phyloP scores from a whole-genome alignment of 1,284 basidiomycete species.

The Moesziomyces globuligerus region DNA sequence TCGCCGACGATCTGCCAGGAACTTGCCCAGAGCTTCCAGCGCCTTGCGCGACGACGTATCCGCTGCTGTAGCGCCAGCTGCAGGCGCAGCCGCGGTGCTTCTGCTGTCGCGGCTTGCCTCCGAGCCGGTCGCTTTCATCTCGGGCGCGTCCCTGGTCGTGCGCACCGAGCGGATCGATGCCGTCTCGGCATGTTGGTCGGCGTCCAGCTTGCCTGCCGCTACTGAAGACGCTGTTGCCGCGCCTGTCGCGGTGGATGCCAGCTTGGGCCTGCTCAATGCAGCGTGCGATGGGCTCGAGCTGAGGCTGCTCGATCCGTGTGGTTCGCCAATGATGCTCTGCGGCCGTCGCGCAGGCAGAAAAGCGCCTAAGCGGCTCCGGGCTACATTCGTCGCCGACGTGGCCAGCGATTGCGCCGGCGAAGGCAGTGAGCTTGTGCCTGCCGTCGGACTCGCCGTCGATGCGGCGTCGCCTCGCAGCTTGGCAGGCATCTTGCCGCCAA shows the following conservation, averaged over 20 bases:
- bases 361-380: conserved; percentile 58
- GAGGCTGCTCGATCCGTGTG: conserved; percentile 14
- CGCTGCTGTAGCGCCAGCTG: conserved; percentile 2
- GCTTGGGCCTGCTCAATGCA: conserved; percentile 23
- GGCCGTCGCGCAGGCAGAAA: conserved; percentile 37
- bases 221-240: conserved; percentile 2
- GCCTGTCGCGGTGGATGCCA: conserved; percentile 12
- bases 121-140: conserved; percentile 33
- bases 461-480: conserved; percentile 20
- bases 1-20: conserved; percentile 64
- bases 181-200: conserved; percentile 22
- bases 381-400: conserved; percentile 22
- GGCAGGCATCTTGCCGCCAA: conserved; percentile 76
- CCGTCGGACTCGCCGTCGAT: conserved; percentile 26
- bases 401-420: conserved; percentile 15
- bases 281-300: conserved; percentile 39
- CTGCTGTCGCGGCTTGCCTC: conserved; percentile 27
- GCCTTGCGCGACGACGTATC: conserved; percentile 35
- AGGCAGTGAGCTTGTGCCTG: conserved; percentile 2
- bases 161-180: conserved; percentile 43
- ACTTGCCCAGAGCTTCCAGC: conserved; percentile 62
- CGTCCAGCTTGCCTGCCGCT: conserved; percentile 11
- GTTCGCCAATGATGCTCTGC: conserved; percentile 44
- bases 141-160: conserved; percentile 29
- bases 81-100: neutral